phyloP scores from a whole-genome alignment of 106 monocot genomes.

The Dioscorea alata region DNA sequence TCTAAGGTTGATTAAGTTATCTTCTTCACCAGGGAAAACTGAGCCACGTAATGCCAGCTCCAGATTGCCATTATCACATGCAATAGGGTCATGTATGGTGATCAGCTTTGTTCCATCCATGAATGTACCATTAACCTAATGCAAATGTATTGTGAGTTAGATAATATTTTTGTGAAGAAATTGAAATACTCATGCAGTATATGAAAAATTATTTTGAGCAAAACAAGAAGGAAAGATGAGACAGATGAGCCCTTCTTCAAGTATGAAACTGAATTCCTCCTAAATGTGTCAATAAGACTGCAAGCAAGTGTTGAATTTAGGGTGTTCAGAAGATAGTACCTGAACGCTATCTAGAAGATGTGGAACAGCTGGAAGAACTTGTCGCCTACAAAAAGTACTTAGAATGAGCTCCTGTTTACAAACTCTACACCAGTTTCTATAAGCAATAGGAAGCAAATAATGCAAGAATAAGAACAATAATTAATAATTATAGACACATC shows the following conservation, averaged over 20 bases:
- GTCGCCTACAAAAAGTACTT: constrained; percentile 44
- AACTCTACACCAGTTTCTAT: neutral
- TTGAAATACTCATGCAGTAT: too few species aligned
- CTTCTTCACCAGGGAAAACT: constrained; percentile 80
- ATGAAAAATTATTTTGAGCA: too few species aligned
- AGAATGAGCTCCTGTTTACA: too few species aligned
- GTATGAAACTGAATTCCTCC: too few species aligned
- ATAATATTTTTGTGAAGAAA: too few species aligned
- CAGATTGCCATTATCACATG: constrained; percentile 76
- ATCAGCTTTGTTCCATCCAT: constrained; percentile 93
- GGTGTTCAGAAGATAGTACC: constrained; percentile 30
- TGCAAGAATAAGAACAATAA: too few species aligned
- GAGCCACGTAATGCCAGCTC: constrained; percentile 89
- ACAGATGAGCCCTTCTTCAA: too few species aligned
- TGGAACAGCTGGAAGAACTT: constrained; percentile 98
- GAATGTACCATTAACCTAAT: constrained; percentile 95
- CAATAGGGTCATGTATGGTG: constrained; percentile 90
- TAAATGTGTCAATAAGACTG: too few species aligned
- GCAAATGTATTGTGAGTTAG: too few species aligned
- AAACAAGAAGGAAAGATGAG: too few species aligned
- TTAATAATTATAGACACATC: too few species aligned
- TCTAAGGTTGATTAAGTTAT: neutral
- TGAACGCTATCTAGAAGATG: constrained; percentile 83
- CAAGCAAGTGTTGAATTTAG: too few species aligned
- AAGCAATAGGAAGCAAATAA: neutral